Evolutionary conservation across 768 basidiomycete genomes (phyloP), one percentile per base, ranked within the genome.

Genomic region (Boletus subparvulus): DNA sequence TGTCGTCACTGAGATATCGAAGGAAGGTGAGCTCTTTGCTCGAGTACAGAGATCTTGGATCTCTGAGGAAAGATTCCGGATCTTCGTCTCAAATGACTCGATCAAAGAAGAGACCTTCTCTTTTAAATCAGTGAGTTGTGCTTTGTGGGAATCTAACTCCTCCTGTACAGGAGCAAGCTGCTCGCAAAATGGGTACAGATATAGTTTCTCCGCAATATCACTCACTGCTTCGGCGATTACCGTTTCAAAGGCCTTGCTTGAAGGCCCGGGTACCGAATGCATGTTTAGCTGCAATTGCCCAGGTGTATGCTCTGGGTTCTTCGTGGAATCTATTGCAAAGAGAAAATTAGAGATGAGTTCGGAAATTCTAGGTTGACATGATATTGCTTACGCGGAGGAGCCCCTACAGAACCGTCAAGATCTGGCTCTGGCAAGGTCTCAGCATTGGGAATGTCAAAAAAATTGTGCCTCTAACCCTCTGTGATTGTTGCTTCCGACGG

Each of bases 401-500:
- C 33, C 7, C 49, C 58, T 9, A 40, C 21, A 13, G 56, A 48
- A 33, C 48, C 65, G 64, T 61, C 62, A 1, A 42, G 36, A 39
- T 73, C 72, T 44, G 54, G 62, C 59, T 72, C 72, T 73, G 43
- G 17, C 6, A 52, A 58, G 6, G 24, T 32, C 6, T 71, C 50
- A 70, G 56, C 11, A 52, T 41, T 32, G 14, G 8, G n/a, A n/a
- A 32, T 43, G 37, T 30, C 36, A 48, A 35, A 44, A 46, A 46
- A 21, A 57, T 35, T 39, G 21, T 30, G 50, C 28, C 26, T 17
- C 58, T 49, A 47, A 83, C 83, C 83, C 74, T 83, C 82, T 49
- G 68, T 69, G 26, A 90, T 89, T 6, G 83, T 81, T 19, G 78
- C 77, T 69, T 88, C 83, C 3, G 67, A 67, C 2, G 79, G 79